A percentile compares a stretch with the other conserved stretches of the same genome.
Conservation (phyloP, 129 eudicot genomes). For the Helichrysum umbraculigerum region DNA sequence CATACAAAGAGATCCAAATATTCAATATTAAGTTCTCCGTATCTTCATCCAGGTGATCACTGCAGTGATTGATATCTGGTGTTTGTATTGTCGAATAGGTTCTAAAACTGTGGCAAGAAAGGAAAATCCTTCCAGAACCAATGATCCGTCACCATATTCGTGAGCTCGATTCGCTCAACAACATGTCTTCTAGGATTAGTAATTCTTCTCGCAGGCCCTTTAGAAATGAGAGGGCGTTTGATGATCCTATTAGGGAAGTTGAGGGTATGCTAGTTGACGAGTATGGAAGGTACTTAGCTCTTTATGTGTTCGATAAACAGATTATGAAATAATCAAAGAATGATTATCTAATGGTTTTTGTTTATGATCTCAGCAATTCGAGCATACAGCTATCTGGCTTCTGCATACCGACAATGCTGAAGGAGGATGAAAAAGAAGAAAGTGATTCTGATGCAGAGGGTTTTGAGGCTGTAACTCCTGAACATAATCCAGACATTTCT, state of each 20-base stretch:
- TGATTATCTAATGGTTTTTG: conserved; percentile 9
- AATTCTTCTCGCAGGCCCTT: conserved; percentile 68
- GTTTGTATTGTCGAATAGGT: conserved; percentile 49
- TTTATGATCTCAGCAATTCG: conserved; percentile 63
- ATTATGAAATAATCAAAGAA: not conserved
- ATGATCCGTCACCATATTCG: conserved; percentile 76
- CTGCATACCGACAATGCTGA: conserved; percentile 81
- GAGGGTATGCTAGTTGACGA: conserved; percentile 93
- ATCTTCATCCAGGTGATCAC: not conserved
- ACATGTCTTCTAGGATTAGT: conserved; percentile 52
- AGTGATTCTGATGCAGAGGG: conserved; percentile 84
- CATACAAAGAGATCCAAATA: not conserved
- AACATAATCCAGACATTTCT: conserved; percentile 47
- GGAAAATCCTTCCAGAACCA: conserved; percentile 84
- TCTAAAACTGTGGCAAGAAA: conserved; percentile 88
- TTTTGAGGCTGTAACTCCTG: conserved; percentile 97
- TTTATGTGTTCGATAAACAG: not conserved
- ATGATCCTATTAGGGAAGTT: conserved; percentile 88
- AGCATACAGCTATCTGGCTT: conserved; percentile 87
- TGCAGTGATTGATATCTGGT: not conserved
- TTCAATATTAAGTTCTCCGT: not conserved
- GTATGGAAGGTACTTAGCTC: conserved; percentile 69
- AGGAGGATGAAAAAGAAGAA: conserved; percentile 73
- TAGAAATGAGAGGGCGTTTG: conserved; percentile 80
- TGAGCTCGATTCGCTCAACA: conserved; percentile 73